phyloP scores from a whole-genome alignment of 1,284 basidiomycete genomes.

The Ustilago sp. region DNA sequence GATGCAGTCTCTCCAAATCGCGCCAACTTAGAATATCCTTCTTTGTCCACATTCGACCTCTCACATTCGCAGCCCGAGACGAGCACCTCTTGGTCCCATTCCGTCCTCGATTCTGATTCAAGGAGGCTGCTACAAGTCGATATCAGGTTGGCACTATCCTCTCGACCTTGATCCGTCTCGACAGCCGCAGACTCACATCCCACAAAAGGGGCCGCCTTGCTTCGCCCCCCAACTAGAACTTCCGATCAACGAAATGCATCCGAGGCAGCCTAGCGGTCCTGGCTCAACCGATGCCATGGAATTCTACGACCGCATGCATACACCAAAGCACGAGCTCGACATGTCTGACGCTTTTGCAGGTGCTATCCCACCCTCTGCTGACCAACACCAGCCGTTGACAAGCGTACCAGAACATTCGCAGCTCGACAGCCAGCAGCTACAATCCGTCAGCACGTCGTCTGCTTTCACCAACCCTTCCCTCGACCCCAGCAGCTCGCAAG shows the following conservation, averaged over 20 bases:
- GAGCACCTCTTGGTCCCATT: neutral
- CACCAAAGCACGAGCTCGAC: constrained; percentile 49
- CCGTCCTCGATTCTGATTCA: no score
- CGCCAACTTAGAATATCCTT: constrained; percentile 9
- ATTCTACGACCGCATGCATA: constrained; percentile 51
- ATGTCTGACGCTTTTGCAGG: constrained; percentile 27
- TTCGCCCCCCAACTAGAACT: neutral
- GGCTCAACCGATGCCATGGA: constrained; percentile 61
- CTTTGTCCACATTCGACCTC: neutral
- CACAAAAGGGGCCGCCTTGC: neutral
- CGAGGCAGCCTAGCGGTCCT: constrained; percentile 49
- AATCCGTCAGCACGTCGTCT: constrained; percentile 8
- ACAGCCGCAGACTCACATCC: neutral
- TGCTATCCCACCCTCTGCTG: constrained; percentile 19
- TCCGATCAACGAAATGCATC: constrained; percentile 30
- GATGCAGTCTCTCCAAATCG: constrained; percentile 17
- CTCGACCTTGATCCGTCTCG: neutral
- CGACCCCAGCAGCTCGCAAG: constrained; percentile 17
- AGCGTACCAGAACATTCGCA: constrained; percentile 61
- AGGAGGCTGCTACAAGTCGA: no score
- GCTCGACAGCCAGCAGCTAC: constrained; percentile 29
- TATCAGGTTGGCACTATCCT: no score
- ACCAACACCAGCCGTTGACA: constrained; percentile 35
- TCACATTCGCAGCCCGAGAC: neutral
- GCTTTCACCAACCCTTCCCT: constrained; percentile 13